phyloP scores from a whole-genome alignment of 805 yeast species.

The Diddensiella santjacobensis region DNA sequence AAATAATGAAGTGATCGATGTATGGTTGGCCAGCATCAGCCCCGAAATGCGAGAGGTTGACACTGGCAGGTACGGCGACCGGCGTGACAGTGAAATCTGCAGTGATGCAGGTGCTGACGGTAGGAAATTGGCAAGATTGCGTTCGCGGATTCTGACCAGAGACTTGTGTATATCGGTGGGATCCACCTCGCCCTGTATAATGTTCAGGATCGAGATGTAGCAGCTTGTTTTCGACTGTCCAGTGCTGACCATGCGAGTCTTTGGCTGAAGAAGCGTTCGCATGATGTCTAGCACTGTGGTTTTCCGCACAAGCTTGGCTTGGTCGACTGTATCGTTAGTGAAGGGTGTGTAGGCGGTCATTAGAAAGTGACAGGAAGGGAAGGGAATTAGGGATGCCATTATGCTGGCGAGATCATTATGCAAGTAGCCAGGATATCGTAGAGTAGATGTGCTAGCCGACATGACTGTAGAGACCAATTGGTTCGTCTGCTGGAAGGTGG shows the following conservation, averaged over 20 bases:
- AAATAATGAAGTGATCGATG: conserved; percentile 66
- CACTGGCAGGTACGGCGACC: conserved; percentile 53
- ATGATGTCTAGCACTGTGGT: conserved; percentile 82
- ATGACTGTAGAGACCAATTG: conserved; percentile 80
- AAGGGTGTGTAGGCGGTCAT: conserved; percentile 76
- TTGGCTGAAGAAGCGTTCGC: conserved; percentile 74
- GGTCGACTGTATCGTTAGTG: conserved; percentile 57
- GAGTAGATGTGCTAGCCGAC: conserved; percentile 79
- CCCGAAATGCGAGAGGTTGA: conserved; percentile 62
- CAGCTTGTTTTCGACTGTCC: conserved; percentile 42
- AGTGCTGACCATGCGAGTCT: conserved; percentile 63
- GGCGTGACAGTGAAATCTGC: conserved; percentile 71
- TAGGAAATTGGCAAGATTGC: conserved; percentile 58
- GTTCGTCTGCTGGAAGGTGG: conserved; percentile 76
- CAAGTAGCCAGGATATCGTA: conserved; percentile 89
- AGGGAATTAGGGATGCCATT: conserved; percentile 76
- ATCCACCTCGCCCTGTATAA: conserved; percentile 62
- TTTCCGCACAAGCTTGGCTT: conserved; percentile 57
- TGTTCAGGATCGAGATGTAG: conserved; percentile 68
- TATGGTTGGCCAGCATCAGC: conserved; percentile 75
- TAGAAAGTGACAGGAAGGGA: conserved; percentile 76
- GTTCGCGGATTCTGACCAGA: conserved; percentile 38
- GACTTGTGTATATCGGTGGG: conserved; percentile 60
- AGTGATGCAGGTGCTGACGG: conserved; percentile 83
- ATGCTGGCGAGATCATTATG: conserved; percentile 81